Evolutionary conservation across 2,329 filamentous ascomycete genomes (phyloP).

Genomic region (Hypoxylon sp.): DNA sequence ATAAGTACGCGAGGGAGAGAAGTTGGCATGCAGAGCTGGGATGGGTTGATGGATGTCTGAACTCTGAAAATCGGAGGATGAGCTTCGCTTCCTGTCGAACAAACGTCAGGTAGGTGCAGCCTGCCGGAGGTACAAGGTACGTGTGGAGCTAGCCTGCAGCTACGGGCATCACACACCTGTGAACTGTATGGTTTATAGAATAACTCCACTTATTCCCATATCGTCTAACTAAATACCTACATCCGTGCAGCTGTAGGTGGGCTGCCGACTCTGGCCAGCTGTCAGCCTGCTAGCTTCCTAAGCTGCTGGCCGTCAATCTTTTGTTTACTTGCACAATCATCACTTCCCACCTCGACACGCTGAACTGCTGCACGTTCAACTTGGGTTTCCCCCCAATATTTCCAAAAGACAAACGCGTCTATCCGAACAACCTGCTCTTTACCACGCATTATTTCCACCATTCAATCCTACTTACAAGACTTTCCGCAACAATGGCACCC

Average conservation of each 20-base stretch:
- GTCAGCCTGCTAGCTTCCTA: background rate
- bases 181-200: background rate
- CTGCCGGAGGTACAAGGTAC: conserved; percentile 22
- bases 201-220: background rate
- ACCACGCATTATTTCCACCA: conserved; percentile 2
- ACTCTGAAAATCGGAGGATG: background rate
- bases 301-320: conserved; percentile 13
- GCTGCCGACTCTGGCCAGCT: background rate
- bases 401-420: conserved; percentile 24
- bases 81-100: conserved; percentile 25
- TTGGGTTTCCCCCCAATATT: conserved; percentile 21
- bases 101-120: conserved; percentile 45
- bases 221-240: conserved; percentile 18
- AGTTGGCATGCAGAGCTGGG: conserved; percentile 9
- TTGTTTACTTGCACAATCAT: conserved; percentile 36
- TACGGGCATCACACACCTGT: conserved; percentile 16
- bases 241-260: no score
- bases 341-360: conserved; percentile 30
- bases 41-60: conserved; percentile 3
- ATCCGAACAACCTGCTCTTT: conserved; percentile 7
- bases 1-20: background rate
- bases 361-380: conserved; percentile 14
- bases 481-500: conserved; percentile 48
- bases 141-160: background rate
- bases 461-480: conserved; percentile 43